Base-by-base conservation (phyloP, 2,329 filamentous ascomycete species). In the Zarea fungicola region DNA sequence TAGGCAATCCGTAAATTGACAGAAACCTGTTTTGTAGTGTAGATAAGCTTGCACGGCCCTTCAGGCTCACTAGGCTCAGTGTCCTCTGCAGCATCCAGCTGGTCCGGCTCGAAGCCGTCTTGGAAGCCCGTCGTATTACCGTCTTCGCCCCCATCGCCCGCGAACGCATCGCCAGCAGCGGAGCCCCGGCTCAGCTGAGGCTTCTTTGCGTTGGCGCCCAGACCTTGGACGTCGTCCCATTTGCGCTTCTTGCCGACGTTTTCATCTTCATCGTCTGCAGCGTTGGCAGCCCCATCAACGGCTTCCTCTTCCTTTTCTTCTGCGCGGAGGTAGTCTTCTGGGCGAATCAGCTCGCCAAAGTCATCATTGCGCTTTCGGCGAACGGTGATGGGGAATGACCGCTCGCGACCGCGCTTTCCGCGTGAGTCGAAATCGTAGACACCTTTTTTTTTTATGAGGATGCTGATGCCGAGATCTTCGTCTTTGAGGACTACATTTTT, bases 391-490 rank as follows among this genome's bases (percentile, higher is more conserved):
- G 93, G 93, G 62, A 96, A 97, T 71, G 95, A 87, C 54, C 90
- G 84, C 62, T 99, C 93, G 48, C 91, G 80, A 3, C 93, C 93
- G 62, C 89, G 95, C 65, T 96, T 96, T 29, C 87, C 87, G 34
- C 89, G 80, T 2, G 96, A 86, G 61, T 96, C 89, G 58, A 88
- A 99, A 65, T 99, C 93, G 63, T 93, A 88, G n/a, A 95, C 83
- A 13, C 85, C 87, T 63, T 91, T 95, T 57, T 87, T 85, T 57
- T 93, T 88, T 34, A 97, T 77, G 9, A 99, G 74, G 41, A 99
- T 81, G 56, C 95, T 96, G 56, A 97, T 83, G 16, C 93, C 93
- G 3, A 97, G 75, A 58, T 97, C 93, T 55, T 92, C 89, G 56
- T 96, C 91, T 46, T 83, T 91, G 32, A 95, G 74, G 1, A 87